A percentile compares a stretch with the other conserved stretches of the same genome.
phyloP scores from a whole-genome alignment of 768 basidiomycete genomes.

The Hortiboletus flavorubellus region DNA sequence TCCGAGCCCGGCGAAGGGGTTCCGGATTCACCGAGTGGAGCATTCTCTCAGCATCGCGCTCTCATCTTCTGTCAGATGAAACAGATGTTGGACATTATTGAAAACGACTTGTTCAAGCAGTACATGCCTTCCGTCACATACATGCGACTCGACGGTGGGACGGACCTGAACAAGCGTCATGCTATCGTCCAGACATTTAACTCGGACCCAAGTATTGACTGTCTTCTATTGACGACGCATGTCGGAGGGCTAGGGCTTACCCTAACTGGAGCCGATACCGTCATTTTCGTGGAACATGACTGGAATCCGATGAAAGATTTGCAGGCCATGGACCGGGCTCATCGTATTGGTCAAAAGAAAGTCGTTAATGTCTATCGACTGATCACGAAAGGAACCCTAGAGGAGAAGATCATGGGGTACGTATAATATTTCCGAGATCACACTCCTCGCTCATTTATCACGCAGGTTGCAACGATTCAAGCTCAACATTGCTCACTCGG shows the following conservation, averaged over 20 bases:
- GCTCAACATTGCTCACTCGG: slow-evolving; percentile 93
- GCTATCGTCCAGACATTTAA: slow-evolving; percentile 99
- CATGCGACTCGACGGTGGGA: slow-evolving; percentile 95
- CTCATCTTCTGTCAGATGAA: slow-evolving; percentile 99
- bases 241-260: slow-evolving; percentile 96
- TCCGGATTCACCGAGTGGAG: slow-evolving; percentile 41
- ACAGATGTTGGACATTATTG: slow-evolving; percentile 97
- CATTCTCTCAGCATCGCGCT: slow-evolving; percentile 94
- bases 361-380: slow-evolving; percentile 98
- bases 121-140: slow-evolving; percentile 96
- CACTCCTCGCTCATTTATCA: slow-evolving; percentile 4
- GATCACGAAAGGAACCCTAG: slow-evolving; percentile 94
- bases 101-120: slow-evolving; percentile 84
- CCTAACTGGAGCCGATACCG: slow-evolving; percentile 96
- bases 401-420: slow-evolving; percentile 99
- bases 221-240: slow-evolving; percentile 90
- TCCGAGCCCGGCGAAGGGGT: slow-evolving; percentile 64
- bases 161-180: slow-evolving; percentile 91
- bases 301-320: slow-evolving; percentile 99
- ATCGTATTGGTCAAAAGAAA: slow-evolving; percentile 97
- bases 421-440: slow-evolving; percentile 22
- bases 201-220: slow-evolving; percentile 95
- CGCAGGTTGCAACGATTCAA: slow-evolving; percentile 95
- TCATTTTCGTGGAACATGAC: slow-evolving; percentile 99
- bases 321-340: slow-evolving; percentile 99